Conservation (phyloP, 495 filamentous ascomycete species). For the Bathelium albidoporum region DNA sequence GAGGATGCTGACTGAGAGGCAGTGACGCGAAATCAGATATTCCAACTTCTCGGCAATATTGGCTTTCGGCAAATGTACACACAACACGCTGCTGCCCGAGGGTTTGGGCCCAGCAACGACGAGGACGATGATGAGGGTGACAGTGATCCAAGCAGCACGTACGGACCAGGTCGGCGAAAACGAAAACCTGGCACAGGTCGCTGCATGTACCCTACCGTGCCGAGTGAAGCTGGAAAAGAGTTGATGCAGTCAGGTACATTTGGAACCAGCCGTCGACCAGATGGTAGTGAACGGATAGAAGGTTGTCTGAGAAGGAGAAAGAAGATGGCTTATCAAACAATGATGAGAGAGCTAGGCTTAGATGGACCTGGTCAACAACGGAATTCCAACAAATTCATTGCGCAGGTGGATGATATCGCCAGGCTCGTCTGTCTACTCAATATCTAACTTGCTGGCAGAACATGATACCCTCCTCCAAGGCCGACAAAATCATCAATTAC, state of each 20-base stretch:
- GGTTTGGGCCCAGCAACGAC: constrained; percentile 26
- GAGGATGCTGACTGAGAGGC: constrained; percentile 14
- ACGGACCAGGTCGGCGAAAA: constrained; percentile 9
- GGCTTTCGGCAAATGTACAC: constrained; percentile 33
- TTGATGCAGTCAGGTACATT: constrained; percentile 75
- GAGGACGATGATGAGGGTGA: constrained; percentile 37
- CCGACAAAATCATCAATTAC: constrained; percentile 84
- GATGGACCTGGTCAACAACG: constrained; percentile 42
- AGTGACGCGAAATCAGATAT: constrained; percentile 33
- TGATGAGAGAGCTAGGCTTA: constrained; percentile 71
- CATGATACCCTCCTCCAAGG: constrained; percentile 54
- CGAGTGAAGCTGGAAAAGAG: constrained; percentile 60
- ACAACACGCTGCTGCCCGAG: constrained; percentile 10
- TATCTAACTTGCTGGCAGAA: constrained; percentile 31
- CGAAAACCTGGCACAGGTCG: constrained; percentile 12
- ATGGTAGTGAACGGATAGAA: constrained; percentile 34
- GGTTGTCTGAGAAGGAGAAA: constrained; percentile 47
- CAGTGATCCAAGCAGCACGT: constrained; percentile 14
- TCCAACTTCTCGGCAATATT: constrained; percentile 33
- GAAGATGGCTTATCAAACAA: constrained; percentile 52
- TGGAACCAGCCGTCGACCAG: constrained; percentile 49
- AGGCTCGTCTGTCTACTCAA: not conserved
- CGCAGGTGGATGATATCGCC: not conserved
- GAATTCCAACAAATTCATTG: constrained; percentile 49
- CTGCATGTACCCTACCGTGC: constrained; percentile 58